Conservation (phyloP, 2,329 filamentous ascomycete genomes). For the Grosmannia huntii region DNA sequence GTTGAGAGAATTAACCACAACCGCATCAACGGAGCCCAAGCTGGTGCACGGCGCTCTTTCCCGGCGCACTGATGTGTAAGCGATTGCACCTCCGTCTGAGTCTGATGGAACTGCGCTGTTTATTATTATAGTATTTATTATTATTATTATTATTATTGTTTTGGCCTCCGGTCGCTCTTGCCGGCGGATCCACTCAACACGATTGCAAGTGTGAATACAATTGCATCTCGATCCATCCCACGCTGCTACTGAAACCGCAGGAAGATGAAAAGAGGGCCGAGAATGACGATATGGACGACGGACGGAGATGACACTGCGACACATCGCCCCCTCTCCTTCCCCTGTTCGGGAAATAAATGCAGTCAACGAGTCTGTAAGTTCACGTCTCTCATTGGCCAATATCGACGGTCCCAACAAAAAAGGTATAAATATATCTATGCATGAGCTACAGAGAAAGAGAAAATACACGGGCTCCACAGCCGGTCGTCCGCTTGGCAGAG, state of each 20-base stretch:
- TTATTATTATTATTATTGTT: not conserved
- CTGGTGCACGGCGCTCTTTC: not conserved
- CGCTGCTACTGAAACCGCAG: not conserved
- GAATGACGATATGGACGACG: not conserved
- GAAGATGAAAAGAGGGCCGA: not conserved
- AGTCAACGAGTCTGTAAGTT: conserved; percentile 9
- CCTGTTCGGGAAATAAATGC: not conserved
- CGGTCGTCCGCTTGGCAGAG: not conserved
- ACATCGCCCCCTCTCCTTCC: not conserved
- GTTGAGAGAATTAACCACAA: not conserved
- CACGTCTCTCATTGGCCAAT: conserved; percentile 10
- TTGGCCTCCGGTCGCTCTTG: not conserved
- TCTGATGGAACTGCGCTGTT: not conserved
- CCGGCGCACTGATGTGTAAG: not conserved
- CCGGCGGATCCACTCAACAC: not conserved
- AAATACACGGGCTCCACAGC: not conserved
- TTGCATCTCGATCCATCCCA: not conserved
- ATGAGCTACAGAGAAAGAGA: not conserved
- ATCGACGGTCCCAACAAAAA: conserved; percentile 11
- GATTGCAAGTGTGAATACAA: not conserved
- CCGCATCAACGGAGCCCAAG: not conserved
- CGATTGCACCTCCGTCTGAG: not conserved
- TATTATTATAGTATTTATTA: not conserved
- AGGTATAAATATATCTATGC: not conserved
- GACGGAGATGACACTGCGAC: not conserved